These are phyloP conservation scores for Neurospora terricola DNA, from an alignment of 495 filamentous ascomycete genomes.

Conservation along the genomic window DNA sequence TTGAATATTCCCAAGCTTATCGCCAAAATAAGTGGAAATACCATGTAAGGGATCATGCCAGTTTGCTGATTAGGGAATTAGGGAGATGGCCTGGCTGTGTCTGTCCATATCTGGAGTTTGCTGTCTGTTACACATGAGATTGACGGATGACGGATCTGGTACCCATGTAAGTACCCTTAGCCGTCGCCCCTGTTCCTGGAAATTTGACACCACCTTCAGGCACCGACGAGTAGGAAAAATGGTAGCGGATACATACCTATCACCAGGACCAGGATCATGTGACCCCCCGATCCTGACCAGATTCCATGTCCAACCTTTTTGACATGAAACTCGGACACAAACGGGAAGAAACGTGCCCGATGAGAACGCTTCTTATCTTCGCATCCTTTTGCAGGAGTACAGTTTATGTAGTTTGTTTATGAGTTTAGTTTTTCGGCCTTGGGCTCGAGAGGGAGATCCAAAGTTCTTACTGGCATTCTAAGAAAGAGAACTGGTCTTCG, in stretches of 20 bases:
- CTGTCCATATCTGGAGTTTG: not conserved
- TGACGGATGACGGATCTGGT: not conserved
- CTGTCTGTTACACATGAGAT: not conserved
- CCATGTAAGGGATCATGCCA: not conserved
- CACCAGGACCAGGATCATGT: not conserved
- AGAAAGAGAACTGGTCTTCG: too few relatives aligned
- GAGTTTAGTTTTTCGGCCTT: too few relatives aligned
- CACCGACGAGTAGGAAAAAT: not conserved
- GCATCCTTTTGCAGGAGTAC: too few relatives aligned
- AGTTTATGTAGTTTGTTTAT: too few relatives aligned
- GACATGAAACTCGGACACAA: not conserved
- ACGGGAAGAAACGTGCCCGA: not conserved
- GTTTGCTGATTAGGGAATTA: not conserved
- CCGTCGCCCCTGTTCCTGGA: not conserved
- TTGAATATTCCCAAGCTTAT: not conserved
- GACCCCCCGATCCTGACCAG: not conserved
- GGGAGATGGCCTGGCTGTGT: not conserved
- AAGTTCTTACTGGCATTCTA: too few relatives aligned
- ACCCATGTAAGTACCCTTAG: not conserved
- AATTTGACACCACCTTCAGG: not conserved
- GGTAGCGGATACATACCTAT: not conserved
- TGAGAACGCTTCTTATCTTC: not conserved
- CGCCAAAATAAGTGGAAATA: not conserved
- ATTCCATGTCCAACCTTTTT: not conserved
- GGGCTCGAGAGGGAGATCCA: too few relatives aligned